Evolutionary conservation across 2,329 filamentous ascomycete genomes (phyloP).

Genomic region (Fusarium citri): DNA sequence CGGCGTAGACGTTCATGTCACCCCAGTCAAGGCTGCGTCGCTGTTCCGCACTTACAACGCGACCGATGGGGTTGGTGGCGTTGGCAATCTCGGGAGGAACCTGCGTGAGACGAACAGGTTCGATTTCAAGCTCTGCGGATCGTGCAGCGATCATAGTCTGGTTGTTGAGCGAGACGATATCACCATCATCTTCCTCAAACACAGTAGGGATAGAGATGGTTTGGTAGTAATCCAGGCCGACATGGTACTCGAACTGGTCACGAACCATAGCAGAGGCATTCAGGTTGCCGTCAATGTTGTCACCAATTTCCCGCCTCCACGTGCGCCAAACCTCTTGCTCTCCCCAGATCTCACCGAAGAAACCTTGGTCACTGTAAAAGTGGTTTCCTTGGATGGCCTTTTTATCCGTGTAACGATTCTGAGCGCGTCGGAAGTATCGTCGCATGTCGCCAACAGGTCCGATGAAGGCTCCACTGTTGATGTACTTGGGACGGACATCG

Average conservation of each 20-base stretch:
- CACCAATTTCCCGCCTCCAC: slow-evolving; percentile 23
- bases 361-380: slow-evolving; percentile 46
- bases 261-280: slow-evolving; percentile 21
- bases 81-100: slow-evolving; percentile 33
- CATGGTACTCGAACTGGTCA: slow-evolving; percentile 39
- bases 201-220: slow-evolving; percentile 40
- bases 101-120: slow-evolving; percentile 24
- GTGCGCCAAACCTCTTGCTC: slow-evolving; percentile 44
- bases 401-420: slow-evolving; percentile 36
- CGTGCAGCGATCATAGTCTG: slow-evolving; percentile 9
- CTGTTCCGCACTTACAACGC: neutral
- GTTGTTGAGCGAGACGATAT: slow-evolving; percentile 36
- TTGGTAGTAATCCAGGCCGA: slow-evolving; percentile 42
- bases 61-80: slow-evolving; percentile 13
- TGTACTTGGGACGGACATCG: slow-evolving; percentile 40
- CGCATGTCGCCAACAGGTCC: slow-evolving; percentile 45
- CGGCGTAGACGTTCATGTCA: slow-evolving; percentile 39
- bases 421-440: slow-evolving; percentile 39
- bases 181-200: slow-evolving; percentile 38
- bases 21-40: slow-evolving; percentile 29
- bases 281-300: slow-evolving; percentile 6
- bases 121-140: slow-evolving; percentile 34
- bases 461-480: slow-evolving; percentile 48
- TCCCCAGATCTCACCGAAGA: slow-evolving; percentile 47
- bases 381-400: slow-evolving; percentile 14